Conservation (phyloP, 176 grass and related monocot species). For the Rhynchospora pubera region DNA sequence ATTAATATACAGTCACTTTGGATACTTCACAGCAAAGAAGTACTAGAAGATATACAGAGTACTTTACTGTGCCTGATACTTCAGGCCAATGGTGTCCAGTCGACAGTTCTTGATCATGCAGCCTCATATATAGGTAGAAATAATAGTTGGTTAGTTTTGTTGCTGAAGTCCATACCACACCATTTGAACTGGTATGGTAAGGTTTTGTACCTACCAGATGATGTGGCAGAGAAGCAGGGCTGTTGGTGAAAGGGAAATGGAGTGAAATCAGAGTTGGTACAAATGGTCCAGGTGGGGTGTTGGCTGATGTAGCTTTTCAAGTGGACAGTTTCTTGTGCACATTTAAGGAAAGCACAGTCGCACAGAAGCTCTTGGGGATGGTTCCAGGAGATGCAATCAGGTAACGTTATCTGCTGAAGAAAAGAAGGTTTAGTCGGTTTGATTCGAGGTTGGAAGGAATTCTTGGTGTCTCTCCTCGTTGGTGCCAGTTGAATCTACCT, state of each 20-base stretch:
- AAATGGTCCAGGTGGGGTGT: no score
- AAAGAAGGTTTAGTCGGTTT: no score
- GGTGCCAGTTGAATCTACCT: no score
- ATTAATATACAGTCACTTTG: no score
- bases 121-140: constrained; percentile 21
- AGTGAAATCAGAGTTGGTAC: constrained; percentile 58
- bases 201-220: constrained; percentile 57
- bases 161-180: constrained; percentile 81
- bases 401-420: no score
- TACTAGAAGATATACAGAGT: constrained; percentile 65
- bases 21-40: constrained; percentile 27
- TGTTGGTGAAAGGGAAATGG: constrained; percentile 32
- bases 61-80: constrained; percentile 72
- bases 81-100: constrained; percentile 65
- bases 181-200: constrained; percentile 60
- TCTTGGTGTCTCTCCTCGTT: no score
- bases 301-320: no score
- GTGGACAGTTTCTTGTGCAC: no score
- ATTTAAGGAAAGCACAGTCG: no score
- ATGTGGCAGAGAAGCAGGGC: constrained; percentile 54
- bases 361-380: no score
- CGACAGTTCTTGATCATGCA: neutral
- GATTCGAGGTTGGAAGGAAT: no score
- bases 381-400: no score
- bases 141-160: constrained; percentile 45